Conservation (phyloP, 179 eudicot genomes). For the Drosera spatulata region DNA sequence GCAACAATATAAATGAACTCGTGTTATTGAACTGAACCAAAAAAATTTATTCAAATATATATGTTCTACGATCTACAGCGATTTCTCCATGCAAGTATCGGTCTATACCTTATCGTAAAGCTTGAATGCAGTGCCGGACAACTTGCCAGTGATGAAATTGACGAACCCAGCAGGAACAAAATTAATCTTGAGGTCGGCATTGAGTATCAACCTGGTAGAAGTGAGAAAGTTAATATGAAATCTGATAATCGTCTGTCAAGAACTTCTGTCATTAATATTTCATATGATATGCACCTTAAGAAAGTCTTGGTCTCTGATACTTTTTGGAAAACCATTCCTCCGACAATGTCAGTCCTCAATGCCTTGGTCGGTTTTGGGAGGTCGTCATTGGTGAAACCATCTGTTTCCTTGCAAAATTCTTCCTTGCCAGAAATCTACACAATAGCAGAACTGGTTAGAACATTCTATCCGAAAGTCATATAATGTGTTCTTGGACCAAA, state of each 20-base stretch:
- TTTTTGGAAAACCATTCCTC: slow-evolving; percentile 37
- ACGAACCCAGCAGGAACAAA: slow-evolving; percentile 85
- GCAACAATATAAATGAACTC: too few relatives aligned
- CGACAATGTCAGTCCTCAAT: slow-evolving; percentile 62
- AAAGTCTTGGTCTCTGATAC: slow-evolving; percentile 47
- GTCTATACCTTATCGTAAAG: slow-evolving; percentile 67
- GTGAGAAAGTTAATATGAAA: background rate
- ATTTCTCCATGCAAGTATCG: too few relatives aligned
- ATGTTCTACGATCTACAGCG: too few relatives aligned
- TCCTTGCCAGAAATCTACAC: slow-evolving; percentile 54
- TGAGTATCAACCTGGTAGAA: slow-evolving; percentile 61
- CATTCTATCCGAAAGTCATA: background rate
- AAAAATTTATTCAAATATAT: too few relatives aligned
- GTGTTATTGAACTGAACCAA: too few relatives aligned
- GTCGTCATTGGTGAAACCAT: slow-evolving; percentile 70
- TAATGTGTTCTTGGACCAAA: background rate
- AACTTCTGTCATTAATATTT: too few relatives aligned
- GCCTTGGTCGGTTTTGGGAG: slow-evolving; percentile 57
- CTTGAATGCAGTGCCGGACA: slow-evolving; percentile 81
- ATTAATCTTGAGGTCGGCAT: slow-evolving; percentile 81
- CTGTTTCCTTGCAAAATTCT: slow-evolving; percentile 35
- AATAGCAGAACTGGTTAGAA: background rate
- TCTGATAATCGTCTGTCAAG: background rate
- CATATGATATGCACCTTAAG: slow-evolving; percentile 40
- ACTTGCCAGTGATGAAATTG: slow-evolving; percentile 83